Evolutionary conservation across 331 rosid species (phyloP).

Genomic region (Rosa hybrid): DNA sequence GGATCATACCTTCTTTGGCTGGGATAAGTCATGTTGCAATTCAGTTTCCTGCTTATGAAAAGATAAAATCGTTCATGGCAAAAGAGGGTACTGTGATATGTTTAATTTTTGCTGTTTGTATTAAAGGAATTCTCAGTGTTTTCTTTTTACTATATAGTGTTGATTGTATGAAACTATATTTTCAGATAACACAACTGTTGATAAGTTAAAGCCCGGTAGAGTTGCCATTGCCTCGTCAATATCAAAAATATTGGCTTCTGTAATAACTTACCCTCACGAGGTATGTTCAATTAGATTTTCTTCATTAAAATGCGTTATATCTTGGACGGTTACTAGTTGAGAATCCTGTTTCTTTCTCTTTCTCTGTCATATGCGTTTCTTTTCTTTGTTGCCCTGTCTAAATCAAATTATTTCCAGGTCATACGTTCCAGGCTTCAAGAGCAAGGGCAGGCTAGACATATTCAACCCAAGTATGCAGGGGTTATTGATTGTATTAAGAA

Average conservation of each 20-base stretch:
- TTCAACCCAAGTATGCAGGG: constrained; percentile 51
- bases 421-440: constrained; percentile 92
- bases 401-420: constrained; percentile 44
- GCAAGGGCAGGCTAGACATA: constrained; percentile 82
- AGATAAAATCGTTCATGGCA: constrained; percentile 72
- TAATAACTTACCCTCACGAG: constrained; percentile 90
- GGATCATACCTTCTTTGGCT: constrained; percentile 86
- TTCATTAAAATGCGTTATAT: background rate
- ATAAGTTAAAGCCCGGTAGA: constrained; percentile 62
- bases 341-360: background rate
- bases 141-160: background rate
- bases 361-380: background rate
- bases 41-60: constrained; percentile 90
- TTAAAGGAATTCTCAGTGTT: background rate
- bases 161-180: constrained; percentile 33
- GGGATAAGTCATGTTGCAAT: constrained; percentile 98
- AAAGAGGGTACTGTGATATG: constrained; percentile 52
- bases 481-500: constrained; percentile 77
- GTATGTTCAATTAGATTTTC: constrained; percentile 33
- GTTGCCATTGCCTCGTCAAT: constrained; percentile 81
- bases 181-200: constrained; percentile 74
- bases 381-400: background rate
- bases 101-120: constrained; percentile 17
- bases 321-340: background rate
- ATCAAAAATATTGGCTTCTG: constrained; percentile 78